Evolutionary conservation across 495 filamentous ascomycete species (phyloP).

Genomic region (Penicillium flavigenum): DNA sequence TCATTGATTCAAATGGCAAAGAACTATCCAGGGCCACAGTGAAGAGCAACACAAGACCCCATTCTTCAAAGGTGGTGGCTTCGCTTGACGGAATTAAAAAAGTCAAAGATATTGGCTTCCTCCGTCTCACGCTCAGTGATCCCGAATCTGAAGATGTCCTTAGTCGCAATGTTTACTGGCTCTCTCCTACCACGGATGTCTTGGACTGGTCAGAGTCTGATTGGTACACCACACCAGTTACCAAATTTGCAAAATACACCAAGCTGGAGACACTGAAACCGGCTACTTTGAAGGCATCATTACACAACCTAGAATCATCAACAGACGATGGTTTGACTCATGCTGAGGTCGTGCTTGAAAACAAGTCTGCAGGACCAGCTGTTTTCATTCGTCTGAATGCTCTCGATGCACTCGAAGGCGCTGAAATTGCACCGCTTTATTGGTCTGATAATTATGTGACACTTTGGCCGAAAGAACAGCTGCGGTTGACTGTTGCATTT

Average conservation of each 20-base stretch:
- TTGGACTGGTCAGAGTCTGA: constrained; percentile 56
- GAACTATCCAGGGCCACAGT: constrained; percentile 31
- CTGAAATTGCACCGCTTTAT: constrained; percentile 51
- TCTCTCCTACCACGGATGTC: constrained; percentile 47
- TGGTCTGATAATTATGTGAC: constrained; percentile 67
- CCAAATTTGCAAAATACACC: constrained; percentile 51
- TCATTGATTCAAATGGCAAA: constrained; percentile 50
- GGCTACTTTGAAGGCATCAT: constrained; percentile 25
- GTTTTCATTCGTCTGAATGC: constrained; percentile 56
- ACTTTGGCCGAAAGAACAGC: constrained; percentile 56
- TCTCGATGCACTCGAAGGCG: constrained; percentile 33
- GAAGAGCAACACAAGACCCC: constrained; percentile 20
- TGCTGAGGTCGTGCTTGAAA: constrained; percentile 47
- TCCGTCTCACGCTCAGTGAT: constrained; percentile 48
- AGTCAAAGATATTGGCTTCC: constrained; percentile 49
- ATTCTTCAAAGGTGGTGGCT: constrained; percentile 28
- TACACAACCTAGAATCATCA: neutral
- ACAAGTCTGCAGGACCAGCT: constrained; percentile 51
- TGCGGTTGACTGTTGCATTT: constrained; percentile 32
- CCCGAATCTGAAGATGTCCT: constrained; percentile 23
- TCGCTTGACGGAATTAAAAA: constrained; percentile 30
- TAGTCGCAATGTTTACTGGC: constrained; percentile 65
- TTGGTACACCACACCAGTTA: constrained; percentile 61
- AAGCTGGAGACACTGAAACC: constrained; percentile 41
- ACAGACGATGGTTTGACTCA: constrained; percentile 6